Conservation (phyloP, 1,139 yeast genomes). For the Arxiozyma bovina region DNA sequence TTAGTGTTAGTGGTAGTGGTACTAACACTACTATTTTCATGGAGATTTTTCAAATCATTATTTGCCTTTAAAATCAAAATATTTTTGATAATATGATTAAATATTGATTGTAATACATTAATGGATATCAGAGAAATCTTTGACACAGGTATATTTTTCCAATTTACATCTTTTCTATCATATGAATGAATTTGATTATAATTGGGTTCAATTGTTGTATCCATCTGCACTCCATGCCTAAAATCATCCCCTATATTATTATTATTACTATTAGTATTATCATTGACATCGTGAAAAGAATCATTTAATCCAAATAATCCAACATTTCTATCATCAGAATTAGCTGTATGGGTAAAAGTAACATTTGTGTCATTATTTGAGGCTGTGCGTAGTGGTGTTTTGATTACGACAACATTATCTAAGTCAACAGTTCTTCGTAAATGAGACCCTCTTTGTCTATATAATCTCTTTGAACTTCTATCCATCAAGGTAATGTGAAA, state of each 20-base stretch:
- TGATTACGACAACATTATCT: constrained; percentile 13
- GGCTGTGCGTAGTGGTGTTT: constrained; percentile 10
- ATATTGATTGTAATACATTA: constrained; percentile 14
- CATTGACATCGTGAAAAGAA: neutral
- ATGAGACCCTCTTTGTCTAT: constrained; percentile 26
- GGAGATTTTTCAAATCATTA: constrained; percentile 11
- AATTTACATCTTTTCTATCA: neutral
- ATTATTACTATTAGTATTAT: too few relatives aligned
- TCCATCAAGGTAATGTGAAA: constrained; percentile 9
- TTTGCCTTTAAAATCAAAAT: constrained; percentile 17
- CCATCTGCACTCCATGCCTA: neutral
- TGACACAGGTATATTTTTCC: constrained; percentile 15
- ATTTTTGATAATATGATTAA: constrained; percentile 14
- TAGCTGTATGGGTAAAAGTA: neutral
- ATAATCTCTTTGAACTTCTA: constrained; percentile 10
- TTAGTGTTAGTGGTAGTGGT: neutral
- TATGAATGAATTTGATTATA: neutral
- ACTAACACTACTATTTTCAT: neutral
- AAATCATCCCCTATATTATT: neutral
- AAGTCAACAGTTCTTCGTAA: constrained; percentile 17
- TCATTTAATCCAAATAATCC: neutral
- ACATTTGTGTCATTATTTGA: constrained; percentile 4
- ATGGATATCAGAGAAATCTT: constrained; percentile 19
- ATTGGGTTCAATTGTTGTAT: neutral
- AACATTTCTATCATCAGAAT: neutral